phyloP scores from a whole-genome alignment of 352 stramenopile genomes.

The Globisporangium megalacanthum region DNA sequence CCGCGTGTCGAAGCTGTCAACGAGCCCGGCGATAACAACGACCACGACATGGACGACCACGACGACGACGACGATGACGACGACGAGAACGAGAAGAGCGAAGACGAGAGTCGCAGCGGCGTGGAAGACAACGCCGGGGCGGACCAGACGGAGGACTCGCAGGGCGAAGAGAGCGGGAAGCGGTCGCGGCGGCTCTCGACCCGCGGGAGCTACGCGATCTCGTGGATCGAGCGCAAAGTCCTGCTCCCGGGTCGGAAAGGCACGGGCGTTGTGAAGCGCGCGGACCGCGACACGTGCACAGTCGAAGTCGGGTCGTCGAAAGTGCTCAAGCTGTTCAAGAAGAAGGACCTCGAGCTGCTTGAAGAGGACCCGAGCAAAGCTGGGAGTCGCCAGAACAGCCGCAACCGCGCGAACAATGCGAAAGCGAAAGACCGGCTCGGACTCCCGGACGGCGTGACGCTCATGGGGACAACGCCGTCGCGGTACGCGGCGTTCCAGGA shows the following conservation, averaged over 20 bases:
- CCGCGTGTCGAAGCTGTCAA: slow-evolving; percentile 7
- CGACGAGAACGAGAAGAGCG: slow-evolving; percentile 56
- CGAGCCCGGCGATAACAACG: slow-evolving; percentile 23
- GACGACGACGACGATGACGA: slow-evolving; percentile 20
- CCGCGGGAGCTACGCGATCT: slow-evolving; percentile 79
- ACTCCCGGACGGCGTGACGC: slow-evolving; percentile 59
- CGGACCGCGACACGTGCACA: slow-evolving; percentile 80
- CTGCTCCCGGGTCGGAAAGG: slow-evolving; percentile 70
- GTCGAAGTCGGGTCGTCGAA: slow-evolving; percentile 72
- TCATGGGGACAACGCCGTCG: slow-evolving; percentile 81
- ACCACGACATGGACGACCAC: slow-evolving; percentile 20
- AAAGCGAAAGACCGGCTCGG: slow-evolving; percentile 72
- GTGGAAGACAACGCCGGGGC: slow-evolving; percentile 41
- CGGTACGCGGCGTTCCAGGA: slow-evolving; percentile 81
- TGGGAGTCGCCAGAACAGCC: slow-evolving; percentile 41
- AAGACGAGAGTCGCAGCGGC: slow-evolving; percentile 46
- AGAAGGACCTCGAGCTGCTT: slow-evolving; percentile 80
- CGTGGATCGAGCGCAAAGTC: slow-evolving; percentile 86
- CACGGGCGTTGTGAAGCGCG: slow-evolving; percentile 74
- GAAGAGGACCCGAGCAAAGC: slow-evolving; percentile 46
- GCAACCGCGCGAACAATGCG: slow-evolving; percentile 66
- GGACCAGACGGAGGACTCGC: slow-evolving; percentile 71
- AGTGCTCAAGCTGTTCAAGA: slow-evolving; percentile 80
- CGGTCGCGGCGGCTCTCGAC: slow-evolving; percentile 67
- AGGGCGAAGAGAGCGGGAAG: slow-evolving; percentile 70